phyloP scores from a whole-genome alignment of 257 asterid species.

The Dorcoceras hygrometricum region DNA sequence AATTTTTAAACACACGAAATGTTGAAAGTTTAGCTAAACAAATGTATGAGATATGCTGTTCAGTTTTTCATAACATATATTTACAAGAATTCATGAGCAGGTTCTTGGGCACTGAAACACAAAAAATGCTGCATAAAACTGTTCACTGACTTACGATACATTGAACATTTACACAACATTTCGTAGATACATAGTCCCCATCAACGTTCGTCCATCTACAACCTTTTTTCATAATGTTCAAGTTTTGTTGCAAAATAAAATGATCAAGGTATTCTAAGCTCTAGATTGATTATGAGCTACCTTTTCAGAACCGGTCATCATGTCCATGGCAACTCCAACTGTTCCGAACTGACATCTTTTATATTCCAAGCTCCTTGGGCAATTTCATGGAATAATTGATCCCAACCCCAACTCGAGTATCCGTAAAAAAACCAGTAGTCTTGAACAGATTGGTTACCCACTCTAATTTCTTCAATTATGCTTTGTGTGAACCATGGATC shows the following conservation, averaged over 20 bases:
- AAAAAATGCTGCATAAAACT: neutral
- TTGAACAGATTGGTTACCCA: conserved; percentile 46
- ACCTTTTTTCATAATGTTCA: too few species aligned
- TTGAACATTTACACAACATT: neutral
- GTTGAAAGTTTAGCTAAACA: too few species aligned
- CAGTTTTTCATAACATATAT: neutral
- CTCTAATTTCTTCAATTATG: conserved; percentile 52
- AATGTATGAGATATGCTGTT: neutral
- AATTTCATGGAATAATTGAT: conserved; percentile 72
- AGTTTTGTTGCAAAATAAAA: neutral
- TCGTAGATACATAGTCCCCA: neutral
- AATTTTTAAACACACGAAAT: too few species aligned
- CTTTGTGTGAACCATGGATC: conserved; percentile 51
- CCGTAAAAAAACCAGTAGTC: conserved; percentile 86
- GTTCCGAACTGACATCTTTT: conserved; percentile 40
- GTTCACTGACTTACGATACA: neutral
- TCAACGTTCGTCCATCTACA: neutral
- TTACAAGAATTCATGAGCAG: neutral
- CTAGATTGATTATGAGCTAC: too few species aligned
- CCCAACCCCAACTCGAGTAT: conserved; percentile 80
- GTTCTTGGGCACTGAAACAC: neutral
- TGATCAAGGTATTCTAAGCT: neutral
- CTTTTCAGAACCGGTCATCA: conserved; percentile 11
- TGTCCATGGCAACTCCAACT: conserved; percentile 51
- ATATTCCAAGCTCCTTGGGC: conserved; percentile 88